These are phyloP conservation scores for Aegilops speltoides DNA, from an alignment of 176 grass and related monocot species.

Conservation along the genomic window DNA sequence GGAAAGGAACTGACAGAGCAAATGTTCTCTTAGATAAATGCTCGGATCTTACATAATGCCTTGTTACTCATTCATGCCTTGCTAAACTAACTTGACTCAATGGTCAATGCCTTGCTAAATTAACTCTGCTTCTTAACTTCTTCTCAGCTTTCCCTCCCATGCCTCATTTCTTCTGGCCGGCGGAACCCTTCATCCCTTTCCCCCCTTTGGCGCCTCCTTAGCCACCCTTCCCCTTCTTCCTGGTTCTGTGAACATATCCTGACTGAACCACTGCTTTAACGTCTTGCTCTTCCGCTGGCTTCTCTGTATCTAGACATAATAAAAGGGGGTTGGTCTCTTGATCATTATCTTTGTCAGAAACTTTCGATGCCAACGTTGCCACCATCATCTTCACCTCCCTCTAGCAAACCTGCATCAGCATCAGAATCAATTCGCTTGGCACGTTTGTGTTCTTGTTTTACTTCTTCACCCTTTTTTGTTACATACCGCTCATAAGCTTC, in stretches of 20 bases:
- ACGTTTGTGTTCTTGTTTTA: constrained; percentile 72
- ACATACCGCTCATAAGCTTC: constrained; percentile 82
- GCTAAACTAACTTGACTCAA: not conserved
- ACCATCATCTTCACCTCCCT: constrained; percentile 25
- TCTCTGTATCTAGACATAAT: constrained; percentile 49
- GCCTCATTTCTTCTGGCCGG: constrained; percentile 19
- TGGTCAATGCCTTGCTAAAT: not conserved
- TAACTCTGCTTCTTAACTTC: constrained; percentile 11
- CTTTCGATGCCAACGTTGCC: not conserved
- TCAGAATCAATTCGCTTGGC: constrained; percentile 46
- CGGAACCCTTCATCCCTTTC: not conserved
- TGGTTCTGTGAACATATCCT: constrained; percentile 41
- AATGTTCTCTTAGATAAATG: too few species aligned
- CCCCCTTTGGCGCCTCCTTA: not conserved
- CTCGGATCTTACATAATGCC: not conserved
- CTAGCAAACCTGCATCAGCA: constrained; percentile 63
- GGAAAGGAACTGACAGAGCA: too few species aligned
- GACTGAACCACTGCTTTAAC: constrained; percentile 65
- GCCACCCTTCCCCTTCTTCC: constrained; percentile 6
- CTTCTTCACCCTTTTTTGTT: constrained; percentile 66
- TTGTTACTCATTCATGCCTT: not conserved
- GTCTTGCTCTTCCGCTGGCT: constrained; percentile 74
- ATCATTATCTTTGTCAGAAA: constrained; percentile 49
- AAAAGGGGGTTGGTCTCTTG: constrained; percentile 64
- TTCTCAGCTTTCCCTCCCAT: constrained; percentile 32